Evolutionary conservation across 225 moss, liverwort and hornwort species (phyloP), one percentile per base, ranked within the genome.

Genomic region (Thuidium tamariscinum): DNA sequence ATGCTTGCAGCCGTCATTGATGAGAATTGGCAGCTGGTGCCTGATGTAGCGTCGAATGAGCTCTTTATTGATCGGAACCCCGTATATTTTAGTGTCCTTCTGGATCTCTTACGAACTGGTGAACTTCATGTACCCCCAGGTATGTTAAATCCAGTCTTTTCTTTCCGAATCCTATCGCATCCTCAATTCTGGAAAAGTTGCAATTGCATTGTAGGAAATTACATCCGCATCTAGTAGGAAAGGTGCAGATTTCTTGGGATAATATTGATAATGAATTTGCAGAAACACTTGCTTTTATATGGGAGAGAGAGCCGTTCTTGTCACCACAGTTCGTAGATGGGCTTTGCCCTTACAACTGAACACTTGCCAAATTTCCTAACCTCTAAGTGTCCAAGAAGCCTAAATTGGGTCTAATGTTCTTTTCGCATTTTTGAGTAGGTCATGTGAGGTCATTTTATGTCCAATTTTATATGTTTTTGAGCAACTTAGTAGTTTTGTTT

Each of bases 31-130:
- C 90, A 93, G 87, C 86, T 87, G 62, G 84, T 91, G 34, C 75
- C 90, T 36, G 91, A 93, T 41, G 74, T 88, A 56, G 86, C 86
- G 18, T 92, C 90, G 42, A 68, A 79, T 62, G 94, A 94, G 84
- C 89, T 94, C 32, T 94, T 94, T 68, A 92, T 94, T 49, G 94
- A 94, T 82, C 87, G 94, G 64, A 94, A 94, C 42, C 94, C 94
- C 36, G 85, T 87, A 9, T 94, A 94, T 78, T 94, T 94, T 83
- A 82, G 90, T 80, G 92, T 94, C 46, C 90, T 94, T 61, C 85
- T 94, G 89, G 94, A 94, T 94, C 92, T 94, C 70, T 88, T 94
- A 76, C 88, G 94, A 82, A 94, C 93, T 56, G 89, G 89, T 54
- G 94, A 94, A 87, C 88, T 94, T 81, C 94, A 94, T 67, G 25